These are phyloP conservation scores for Adansonia digitata DNA, from an alignment of 345 rosid species.

Conservation along the genomic window DNA sequence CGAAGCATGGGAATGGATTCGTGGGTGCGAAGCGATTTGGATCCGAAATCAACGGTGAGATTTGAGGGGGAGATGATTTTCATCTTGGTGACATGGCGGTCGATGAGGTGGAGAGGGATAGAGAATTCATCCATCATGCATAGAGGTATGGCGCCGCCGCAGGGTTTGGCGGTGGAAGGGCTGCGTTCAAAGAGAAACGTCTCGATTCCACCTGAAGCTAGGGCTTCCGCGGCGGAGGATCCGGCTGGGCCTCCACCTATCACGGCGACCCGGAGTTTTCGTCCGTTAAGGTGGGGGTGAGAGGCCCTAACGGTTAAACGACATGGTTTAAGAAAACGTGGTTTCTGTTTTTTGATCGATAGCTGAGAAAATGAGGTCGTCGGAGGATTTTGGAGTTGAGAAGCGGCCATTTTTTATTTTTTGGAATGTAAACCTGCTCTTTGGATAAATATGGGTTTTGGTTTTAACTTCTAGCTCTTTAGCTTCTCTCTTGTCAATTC, in stretches of 20 bases:
- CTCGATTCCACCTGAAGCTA: constrained; percentile 51
- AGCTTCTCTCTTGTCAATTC: neutral
- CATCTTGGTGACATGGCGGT: constrained; percentile 65
- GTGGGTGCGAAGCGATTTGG: constrained; percentile 42
- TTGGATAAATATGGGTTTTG: neutral
- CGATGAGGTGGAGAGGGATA: constrained; percentile 53
- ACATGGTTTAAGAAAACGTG: neutral
- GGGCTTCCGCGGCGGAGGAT: constrained; percentile 54
- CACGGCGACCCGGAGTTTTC: constrained; percentile 56
- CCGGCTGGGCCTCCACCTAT: constrained; percentile 66
- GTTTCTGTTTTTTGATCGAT: neutral
- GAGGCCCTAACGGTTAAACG: constrained; percentile 22
- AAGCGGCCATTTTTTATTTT: constrained; percentile 24
- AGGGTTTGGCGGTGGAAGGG: constrained; percentile 55
- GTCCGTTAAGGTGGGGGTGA: constrained; percentile 25
- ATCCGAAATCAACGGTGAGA: constrained; percentile 54
- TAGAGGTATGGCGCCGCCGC: constrained; percentile 74
- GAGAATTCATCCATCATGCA: constrained; percentile 69
- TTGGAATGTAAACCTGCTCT: neutral
- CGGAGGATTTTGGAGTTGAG: constrained; percentile 8
- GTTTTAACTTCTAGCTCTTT: no score
- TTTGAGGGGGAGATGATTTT: constrained; percentile 68
- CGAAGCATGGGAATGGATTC: constrained; percentile 72
- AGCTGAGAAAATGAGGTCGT: constrained; percentile 16
- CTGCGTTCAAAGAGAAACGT: constrained; percentile 64